Evolutionary conservation across 345 rosid species (phyloP), one percentile per base, ranked within the genome.

Genomic region (Brassica cretica): DNA sequence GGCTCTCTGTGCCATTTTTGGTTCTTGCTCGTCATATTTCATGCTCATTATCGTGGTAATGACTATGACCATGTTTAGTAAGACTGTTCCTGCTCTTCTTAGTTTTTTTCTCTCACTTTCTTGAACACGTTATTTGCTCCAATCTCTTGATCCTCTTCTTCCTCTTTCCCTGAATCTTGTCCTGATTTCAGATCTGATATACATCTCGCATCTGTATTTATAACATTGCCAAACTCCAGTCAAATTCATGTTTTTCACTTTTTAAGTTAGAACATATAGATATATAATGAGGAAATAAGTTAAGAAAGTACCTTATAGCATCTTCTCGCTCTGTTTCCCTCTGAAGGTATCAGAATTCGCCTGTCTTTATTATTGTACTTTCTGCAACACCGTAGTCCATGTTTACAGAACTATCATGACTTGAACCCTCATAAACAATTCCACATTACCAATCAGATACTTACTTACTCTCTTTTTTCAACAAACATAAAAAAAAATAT

Each of bases 371-470:
- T 46, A 5, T 14, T 46, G 16, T 46, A 4, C 55, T 46, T 46
- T 46, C 55, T 46, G 55, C 16, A 46, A 14, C 16, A 46, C 55
- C 5, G 16, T 14, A 46, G 16, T 46, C 55, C 55, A 14, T 46
- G 55, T 46, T 18, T 46, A 16, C 16, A 46, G 16, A 46, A 46
- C 55, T 14, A 46, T 46, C 55, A 46, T 46, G 55, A 14, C 6
- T 46, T 46, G 16, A 46, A 46, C 16, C 55, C 16, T 46, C 16
- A 46, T 70, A 46, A 46, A 46, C 55, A 46, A 66, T 70, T 70
- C 33, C 49, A 55, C 65, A 77, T 35, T 64, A 37, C 12, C 46
- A 21, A 27, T 30, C 12, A 72, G 61, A 65, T 41, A 78, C 66
- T 21, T 29, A 33, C n/a, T 29, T 14, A 66, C 39, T 63, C 32